Conservation (phyloP, 305 asterid genomes). For the Fraxinus paxiana region DNA sequence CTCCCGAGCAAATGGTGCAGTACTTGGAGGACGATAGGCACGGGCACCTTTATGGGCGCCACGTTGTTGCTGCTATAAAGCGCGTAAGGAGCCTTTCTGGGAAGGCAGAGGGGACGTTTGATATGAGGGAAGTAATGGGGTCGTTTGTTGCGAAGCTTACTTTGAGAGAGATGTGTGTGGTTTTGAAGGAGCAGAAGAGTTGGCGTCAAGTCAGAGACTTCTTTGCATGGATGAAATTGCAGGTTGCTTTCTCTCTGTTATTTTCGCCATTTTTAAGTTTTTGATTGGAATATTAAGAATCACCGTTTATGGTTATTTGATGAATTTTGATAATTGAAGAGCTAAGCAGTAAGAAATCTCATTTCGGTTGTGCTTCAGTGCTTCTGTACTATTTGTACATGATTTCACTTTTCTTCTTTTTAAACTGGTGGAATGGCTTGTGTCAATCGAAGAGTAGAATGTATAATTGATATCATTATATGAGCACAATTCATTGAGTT, state of each 20-base stretch:
- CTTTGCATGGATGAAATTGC: constrained; percentile 91
- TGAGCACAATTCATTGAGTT: not conserved
- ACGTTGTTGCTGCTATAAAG: constrained; percentile 86
- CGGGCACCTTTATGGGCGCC: constrained; percentile 77
- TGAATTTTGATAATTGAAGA: not conserved
- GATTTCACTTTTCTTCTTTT: not conserved
- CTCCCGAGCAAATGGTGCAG: constrained; percentile 88
- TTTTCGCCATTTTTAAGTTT: not conserved
- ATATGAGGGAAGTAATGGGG: constrained; percentile 76
- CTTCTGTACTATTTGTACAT: not conserved
- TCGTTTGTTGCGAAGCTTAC: constrained; percentile 82
- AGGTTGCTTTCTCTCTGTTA: constrained; percentile 41
- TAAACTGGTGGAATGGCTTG: not conserved
- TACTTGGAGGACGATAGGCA: constrained; percentile 84
- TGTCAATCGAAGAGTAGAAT: not conserved
- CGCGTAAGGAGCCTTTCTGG: constrained; percentile 68
- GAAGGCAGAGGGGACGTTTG: constrained; percentile 59
- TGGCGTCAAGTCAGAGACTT: constrained; percentile 94
- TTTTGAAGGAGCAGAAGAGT: constrained; percentile 80
- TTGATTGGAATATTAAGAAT: not conserved
- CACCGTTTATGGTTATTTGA: not conserved
- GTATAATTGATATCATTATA: not conserved
- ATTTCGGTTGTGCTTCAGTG: not conserved
- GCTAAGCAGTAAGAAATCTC: not conserved
- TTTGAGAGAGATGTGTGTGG: constrained; percentile 86